Evolutionary conservation across 2,329 filamentous ascomycete species (phyloP), one percentile per base, ranked within the genome.

Genomic region (Xylaria polymorpha): DNA sequence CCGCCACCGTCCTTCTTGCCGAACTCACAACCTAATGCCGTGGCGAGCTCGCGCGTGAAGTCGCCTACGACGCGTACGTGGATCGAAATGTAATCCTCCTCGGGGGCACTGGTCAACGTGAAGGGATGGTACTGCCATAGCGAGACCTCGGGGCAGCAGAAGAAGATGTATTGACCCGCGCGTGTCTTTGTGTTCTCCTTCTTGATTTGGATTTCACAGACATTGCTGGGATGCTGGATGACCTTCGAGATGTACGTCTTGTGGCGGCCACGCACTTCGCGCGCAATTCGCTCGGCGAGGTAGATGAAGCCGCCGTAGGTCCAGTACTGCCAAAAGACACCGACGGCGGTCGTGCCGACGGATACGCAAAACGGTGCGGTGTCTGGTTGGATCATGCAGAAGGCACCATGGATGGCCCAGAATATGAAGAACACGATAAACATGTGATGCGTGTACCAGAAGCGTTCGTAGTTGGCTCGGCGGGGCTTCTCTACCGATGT

Each of bases 271-370:
- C 93, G 90, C 48, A 95, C 83, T 81, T 96, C 93, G 71, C 93
- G 89, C 22, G 92, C 89, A 66, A 94, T 85, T 70, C 92, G 86
- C 82, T 97, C 93, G n/a, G 88, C 87, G 43, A 97, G 86, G 78
- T 96, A 97, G 68, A 91, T 84, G 78, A 93, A 92, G 70, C 92
- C 93, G 60, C 92, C 91, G 77, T 93, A 93, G 87, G 93, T 91
- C 92, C 92, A 96, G 83, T 92, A 96, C 82, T 94, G 90, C 91
- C 92, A 96, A 80, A 97, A 96, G 63, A 94, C 92, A 75, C 92
- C 93, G 70, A 91, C 85, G 37, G 89, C 88, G 32, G 86, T 84
- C 10, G 87, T 83, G 71, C 89, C 89, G 69, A 93, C 84, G 67
- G 90, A 90, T 65, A 88, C 85, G 81, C 93, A 94, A 79, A 92